A percentile compares a stretch with the other conserved stretches of the same genome.
phyloP scores from a whole-genome alignment of 257 asterid species.

The Nicotiana tomentosiformis region DNA sequence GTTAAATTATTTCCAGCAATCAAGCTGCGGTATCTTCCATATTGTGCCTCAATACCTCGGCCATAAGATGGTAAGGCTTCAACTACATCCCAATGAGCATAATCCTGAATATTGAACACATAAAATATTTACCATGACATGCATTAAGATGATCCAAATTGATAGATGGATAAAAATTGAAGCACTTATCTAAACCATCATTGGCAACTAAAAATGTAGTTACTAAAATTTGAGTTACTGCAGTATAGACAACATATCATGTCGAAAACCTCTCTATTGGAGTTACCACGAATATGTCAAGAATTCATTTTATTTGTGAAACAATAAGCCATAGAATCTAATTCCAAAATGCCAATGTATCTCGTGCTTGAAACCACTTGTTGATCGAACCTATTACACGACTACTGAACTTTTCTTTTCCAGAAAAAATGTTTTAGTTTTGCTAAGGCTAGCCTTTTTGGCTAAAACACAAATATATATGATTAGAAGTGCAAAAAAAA shows the following conservation, averaged over 20 bases:
- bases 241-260: background rate
- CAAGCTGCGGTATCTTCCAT: constrained; percentile 42
- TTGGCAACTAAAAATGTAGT: background rate
- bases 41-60: constrained; percentile 35
- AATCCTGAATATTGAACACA: constrained; percentile 21
- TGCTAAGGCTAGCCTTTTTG: background rate
- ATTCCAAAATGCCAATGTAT: background rate
- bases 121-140: background rate
- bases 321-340: background rate
- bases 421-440: background rate
- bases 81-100: constrained; percentile 31
- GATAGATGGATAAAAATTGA: background rate
- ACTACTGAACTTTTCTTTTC: background rate
- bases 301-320: constrained; percentile 1
- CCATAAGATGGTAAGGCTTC: constrained; percentile 47
- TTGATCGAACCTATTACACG: background rate
- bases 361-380: background rate
- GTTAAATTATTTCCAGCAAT: constrained; percentile 32
- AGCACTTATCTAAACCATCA: background rate
- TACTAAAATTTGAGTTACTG: background rate
- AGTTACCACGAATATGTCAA: background rate
- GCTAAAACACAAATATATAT: background rate
- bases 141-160: background rate
- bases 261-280: background rate
- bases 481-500: background rate